Conservation (phyloP, 371 early-diverging fungal species). For the Actinomortierella ambigua region DNA sequence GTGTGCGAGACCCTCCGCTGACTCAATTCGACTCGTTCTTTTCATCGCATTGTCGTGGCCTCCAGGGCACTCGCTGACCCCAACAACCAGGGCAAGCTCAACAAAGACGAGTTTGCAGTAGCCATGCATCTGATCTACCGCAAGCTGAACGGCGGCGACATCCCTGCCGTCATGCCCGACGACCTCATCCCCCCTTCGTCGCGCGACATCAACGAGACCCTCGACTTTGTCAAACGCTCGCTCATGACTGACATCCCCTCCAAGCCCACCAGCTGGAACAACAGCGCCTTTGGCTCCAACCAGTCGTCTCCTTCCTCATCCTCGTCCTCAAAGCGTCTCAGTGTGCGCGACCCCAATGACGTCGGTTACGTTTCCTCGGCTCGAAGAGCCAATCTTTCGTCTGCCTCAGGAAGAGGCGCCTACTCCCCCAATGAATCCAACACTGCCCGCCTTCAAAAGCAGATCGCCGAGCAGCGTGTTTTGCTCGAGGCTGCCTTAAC, state of each 20-base stretch:
- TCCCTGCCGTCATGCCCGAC: conserved; percentile 80
- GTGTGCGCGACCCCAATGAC: conserved; percentile 37
- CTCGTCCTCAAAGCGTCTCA: conserved; percentile 31
- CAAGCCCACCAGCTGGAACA: conserved; percentile 28
- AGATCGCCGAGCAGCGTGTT: conserved; percentile 57
- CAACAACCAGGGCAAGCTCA: conserved; percentile 85
- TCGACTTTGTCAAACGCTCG: conserved; percentile 58
- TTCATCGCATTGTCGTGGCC: not conserved
- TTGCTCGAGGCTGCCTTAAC: conserved; percentile 43
- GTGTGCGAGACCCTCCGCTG: no score
- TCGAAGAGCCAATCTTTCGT: conserved; percentile 56
- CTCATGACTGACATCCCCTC: conserved; percentile 57
- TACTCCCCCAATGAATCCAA: conserved; percentile 47
- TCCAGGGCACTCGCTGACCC: conserved; percentile 82
- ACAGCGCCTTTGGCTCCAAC: conserved; percentile 24
- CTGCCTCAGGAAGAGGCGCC: conserved; percentile 17
- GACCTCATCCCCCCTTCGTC: conserved; percentile 85
- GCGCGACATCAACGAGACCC: conserved; percentile 64
- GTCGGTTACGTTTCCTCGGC: conserved; percentile 68
- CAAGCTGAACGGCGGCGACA: conserved; percentile 76
- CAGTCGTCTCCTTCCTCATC: conserved; percentile 19
- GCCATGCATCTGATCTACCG: conserved; percentile 93
- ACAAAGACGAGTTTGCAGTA: conserved; percentile 90
- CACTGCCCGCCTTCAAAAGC: conserved; percentile 60
- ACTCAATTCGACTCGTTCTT: not conserved